Percentiles rank a stretch among this genome's conserved stretches.
Evolutionary conservation across 83 land plant genomes (phyloP).

Genomic region (Picea abies): DNA sequence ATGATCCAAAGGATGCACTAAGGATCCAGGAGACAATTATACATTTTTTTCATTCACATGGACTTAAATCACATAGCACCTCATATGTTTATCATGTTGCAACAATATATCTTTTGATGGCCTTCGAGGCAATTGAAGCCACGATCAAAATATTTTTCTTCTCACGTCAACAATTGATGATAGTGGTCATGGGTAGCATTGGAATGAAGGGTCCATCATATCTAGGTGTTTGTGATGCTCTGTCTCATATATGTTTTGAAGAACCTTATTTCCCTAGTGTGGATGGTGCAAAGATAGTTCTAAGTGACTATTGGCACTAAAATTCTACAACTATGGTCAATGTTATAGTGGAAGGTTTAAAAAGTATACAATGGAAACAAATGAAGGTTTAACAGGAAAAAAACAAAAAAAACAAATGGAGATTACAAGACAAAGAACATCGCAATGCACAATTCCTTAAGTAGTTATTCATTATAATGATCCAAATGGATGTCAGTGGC

Average conservation of each 20-base stretch:
- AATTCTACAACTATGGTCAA: too few species aligned
- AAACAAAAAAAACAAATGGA: too few species aligned
- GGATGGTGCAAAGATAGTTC: constrained; percentile 81
- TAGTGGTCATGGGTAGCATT: constrained; percentile 16
- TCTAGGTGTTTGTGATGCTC: constrained; percentile 34
- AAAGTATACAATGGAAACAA: too few species aligned
- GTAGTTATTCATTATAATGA: too few species aligned
- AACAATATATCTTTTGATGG: constrained; percentile 57
- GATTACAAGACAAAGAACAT: too few species aligned
- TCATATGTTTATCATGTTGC: constrained; percentile 4
- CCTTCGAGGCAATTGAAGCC: constrained; percentile 65
- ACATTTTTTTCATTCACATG: constrained; percentile 43
- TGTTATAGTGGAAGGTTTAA: too few species aligned
- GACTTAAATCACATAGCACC: neutral
- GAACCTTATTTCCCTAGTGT: constrained; percentile 81
- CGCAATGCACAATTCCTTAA: too few species aligned
- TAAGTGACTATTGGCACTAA: constrained; percentile 64
- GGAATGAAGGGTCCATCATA: constrained; percentile 23
- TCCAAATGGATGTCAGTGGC: too few species aligned
- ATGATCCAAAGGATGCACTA: constrained; percentile 80
- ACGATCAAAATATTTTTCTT: constrained; percentile 68
- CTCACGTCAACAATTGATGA: constrained; percentile 60
- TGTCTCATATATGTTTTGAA: constrained; percentile 59
- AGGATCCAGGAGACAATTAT: constrained; percentile 81
- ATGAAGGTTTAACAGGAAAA: too few species aligned